A percentile compares a stretch with the other conserved stretches of the same genome.
These are phyloP conservation scores for Trichosanthes cucumerina DNA, from an alignment of 306 rosid genomes.

Conservation along the genomic window DNA sequence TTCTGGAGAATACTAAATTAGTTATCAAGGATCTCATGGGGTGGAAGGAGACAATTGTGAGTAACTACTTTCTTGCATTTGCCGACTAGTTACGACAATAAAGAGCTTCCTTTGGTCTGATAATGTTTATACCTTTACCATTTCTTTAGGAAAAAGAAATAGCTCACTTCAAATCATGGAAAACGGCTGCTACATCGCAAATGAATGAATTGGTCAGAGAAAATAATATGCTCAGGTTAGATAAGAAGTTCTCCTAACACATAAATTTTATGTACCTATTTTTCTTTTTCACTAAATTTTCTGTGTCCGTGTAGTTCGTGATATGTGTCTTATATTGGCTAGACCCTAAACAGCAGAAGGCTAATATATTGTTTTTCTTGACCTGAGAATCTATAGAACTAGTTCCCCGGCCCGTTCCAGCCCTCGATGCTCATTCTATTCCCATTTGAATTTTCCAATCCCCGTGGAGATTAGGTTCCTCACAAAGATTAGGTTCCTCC, in stretches of 20 bases:
- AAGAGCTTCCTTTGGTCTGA: neutral
- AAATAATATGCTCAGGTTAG: conserved; percentile 57
- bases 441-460: neutral
- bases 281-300: neutral
- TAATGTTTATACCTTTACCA: conserved; percentile 10
- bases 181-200: conserved; percentile 42
- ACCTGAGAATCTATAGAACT: neutral
- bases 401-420: neutral
- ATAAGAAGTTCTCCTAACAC: neutral
- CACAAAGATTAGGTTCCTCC: no score
- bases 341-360: neutral
- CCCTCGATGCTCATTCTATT: neutral
- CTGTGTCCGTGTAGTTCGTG: neutral
- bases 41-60: conserved; percentile 41
- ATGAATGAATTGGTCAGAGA: conserved; percentile 45
- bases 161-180: conserved; percentile 55
- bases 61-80: conserved; percentile 8
- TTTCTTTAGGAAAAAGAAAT: conserved; percentile 45
- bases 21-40: conserved; percentile 43
- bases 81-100: neutral
- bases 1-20: conserved; percentile 42
- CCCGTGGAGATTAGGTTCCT: no score
- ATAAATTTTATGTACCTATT: neutral
- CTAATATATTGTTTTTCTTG: neutral
- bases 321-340: neutral